A percentile compares a stretch with the other conserved stretches of the same genome.
Evolutionary conservation across 176 grass and related monocot genomes (phyloP).

Genomic region (Oryza brachyantha): DNA sequence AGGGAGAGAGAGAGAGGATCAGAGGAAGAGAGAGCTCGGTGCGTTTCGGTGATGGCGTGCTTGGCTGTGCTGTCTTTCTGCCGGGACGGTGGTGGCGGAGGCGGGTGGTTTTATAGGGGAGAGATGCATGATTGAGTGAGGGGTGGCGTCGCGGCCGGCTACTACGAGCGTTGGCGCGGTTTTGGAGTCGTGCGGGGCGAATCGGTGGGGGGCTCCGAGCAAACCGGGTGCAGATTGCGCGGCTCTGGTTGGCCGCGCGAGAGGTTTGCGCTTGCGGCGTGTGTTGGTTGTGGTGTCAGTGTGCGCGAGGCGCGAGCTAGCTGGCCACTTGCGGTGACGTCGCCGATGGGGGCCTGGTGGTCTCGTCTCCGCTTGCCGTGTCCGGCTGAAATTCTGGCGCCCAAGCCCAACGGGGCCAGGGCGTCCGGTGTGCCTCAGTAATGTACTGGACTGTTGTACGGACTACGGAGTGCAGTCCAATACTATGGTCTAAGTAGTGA

Average conservation of each 20-base stretch:
- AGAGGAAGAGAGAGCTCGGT: too few species aligned
- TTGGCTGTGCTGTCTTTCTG: not conserved
- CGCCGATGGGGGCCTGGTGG: too few species aligned
- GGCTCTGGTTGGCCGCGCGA: not conserved
- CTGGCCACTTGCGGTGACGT: not conserved
- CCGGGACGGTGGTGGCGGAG: not conserved
- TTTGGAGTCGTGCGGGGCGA: not conserved
- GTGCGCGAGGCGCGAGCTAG: slow-evolving; percentile 8
- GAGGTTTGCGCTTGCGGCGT: not conserved
- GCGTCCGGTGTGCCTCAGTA: not conserved
- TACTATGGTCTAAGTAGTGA: too few species aligned
- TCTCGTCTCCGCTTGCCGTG: not conserved
- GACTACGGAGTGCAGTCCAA: not conserved
- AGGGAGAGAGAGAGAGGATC: too few species aligned
- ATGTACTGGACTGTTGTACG: not conserved
- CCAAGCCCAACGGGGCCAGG: not conserved
- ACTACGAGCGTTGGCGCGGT: not conserved
- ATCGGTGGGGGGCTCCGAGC: slow-evolving; percentile 25
- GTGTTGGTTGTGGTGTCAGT: not conserved
- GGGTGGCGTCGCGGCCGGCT: slow-evolving; percentile 23
- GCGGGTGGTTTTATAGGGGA: not conserved
- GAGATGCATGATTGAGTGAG: not conserved
- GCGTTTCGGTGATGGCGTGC: not conserved
- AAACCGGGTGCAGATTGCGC: slow-evolving; percentile 35
- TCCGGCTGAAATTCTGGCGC: not conserved